A percentile compares a stretch with the other conserved stretches of the same genome.
phyloP scores from a whole-genome alignment of 2,329 filamentous ascomycete genomes.

The Aspergillus pseudotamarii region DNA sequence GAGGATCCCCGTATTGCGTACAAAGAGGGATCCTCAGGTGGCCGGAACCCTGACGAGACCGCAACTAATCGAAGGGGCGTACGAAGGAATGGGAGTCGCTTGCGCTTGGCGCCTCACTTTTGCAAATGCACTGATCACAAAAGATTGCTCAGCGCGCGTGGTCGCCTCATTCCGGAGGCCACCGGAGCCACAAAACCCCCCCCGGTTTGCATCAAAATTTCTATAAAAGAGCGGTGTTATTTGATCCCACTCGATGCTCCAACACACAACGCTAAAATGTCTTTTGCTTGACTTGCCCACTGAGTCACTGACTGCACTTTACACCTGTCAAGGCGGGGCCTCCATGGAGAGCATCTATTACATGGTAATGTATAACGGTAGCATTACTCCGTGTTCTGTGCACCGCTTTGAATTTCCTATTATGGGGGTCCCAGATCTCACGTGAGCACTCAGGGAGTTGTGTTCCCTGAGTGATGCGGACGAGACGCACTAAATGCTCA shows the following conservation, averaged over 20 bases:
- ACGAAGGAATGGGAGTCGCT: slow-evolving; percentile 3
- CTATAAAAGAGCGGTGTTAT: slow-evolving; percentile 18
- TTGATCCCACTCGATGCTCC: not conserved
- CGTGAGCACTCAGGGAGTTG: too few species aligned
- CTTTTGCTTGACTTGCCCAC: not conserved
- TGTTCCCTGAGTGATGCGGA: too few species aligned
- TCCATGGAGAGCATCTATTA: not conserved
- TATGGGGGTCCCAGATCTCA: too few species aligned
- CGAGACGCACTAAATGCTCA: too few species aligned
- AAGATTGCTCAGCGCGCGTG: slow-evolving; percentile 15
- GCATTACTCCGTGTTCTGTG: too few species aligned
- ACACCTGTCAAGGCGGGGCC: not conserved
- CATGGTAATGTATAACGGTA: not conserved
- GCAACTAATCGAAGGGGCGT: slow-evolving; percentile 14
- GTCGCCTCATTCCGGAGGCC: slow-evolving; percentile 25
- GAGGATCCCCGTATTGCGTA: not conserved
- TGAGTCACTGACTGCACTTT: not conserved
- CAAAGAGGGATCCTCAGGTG: slow-evolving; percentile 1
- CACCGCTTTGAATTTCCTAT: too few species aligned
- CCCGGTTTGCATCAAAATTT: slow-evolving; percentile 11
- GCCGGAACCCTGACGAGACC: not conserved
- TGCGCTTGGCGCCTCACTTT: slow-evolving; percentile 29
- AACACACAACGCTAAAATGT: not conserved
- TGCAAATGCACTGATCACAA: slow-evolving; percentile 15
- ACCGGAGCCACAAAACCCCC: slow-evolving; percentile 5